Conservation (phyloP, 2,329 filamentous ascomycete species). For the Tolypocladium guangdongense region DNA sequence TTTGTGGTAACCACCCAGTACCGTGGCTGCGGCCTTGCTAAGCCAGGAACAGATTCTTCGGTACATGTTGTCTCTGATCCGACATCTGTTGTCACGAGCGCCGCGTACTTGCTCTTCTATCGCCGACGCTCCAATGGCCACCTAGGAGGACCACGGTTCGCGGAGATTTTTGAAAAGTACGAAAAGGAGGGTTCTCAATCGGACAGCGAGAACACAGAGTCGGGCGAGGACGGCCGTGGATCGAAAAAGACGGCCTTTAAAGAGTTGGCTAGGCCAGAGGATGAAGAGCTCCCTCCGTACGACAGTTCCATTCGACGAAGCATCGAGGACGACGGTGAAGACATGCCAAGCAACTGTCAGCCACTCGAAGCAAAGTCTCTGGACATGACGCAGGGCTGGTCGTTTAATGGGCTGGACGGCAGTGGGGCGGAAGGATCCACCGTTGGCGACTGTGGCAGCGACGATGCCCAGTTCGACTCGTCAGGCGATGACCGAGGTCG, state of each 20-base stretch:
- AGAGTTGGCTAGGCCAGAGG: constrained; percentile 13
- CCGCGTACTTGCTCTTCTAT: constrained; percentile 93
- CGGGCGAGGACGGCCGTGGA: constrained; percentile 66
- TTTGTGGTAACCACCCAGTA: constrained; percentile 21
- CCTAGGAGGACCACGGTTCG: constrained; percentile 69
- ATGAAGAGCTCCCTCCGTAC: constrained; percentile 23
- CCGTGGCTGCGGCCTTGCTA: not conserved
- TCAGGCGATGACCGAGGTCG: constrained; percentile 23
- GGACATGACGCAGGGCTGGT: constrained; percentile 31
- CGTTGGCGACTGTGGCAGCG: constrained; percentile 28
- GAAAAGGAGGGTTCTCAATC: constrained; percentile 37
- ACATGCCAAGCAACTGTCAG: constrained; percentile 23
- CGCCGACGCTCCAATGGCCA: constrained; percentile 67
- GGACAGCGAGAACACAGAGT: constrained; percentile 31
- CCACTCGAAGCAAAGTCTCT: constrained; percentile 17
- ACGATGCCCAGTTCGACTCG: constrained; percentile 31
- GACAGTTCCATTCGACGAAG: constrained; percentile 25
- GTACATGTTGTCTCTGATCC: constrained; percentile 53
- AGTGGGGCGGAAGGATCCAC: constrained; percentile 20
- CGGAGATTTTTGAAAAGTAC: constrained; percentile 56
- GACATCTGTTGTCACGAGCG: constrained; percentile 54
- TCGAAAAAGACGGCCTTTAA: constrained; percentile 30
- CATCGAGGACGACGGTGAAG: constrained; percentile 39
- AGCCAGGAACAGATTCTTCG: constrained; percentile 53
- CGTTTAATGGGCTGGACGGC: constrained; percentile 27